phyloP scores from a whole-genome alignment of 495 filamentous ascomycete species.

The Xylaria cubensis region DNA sequence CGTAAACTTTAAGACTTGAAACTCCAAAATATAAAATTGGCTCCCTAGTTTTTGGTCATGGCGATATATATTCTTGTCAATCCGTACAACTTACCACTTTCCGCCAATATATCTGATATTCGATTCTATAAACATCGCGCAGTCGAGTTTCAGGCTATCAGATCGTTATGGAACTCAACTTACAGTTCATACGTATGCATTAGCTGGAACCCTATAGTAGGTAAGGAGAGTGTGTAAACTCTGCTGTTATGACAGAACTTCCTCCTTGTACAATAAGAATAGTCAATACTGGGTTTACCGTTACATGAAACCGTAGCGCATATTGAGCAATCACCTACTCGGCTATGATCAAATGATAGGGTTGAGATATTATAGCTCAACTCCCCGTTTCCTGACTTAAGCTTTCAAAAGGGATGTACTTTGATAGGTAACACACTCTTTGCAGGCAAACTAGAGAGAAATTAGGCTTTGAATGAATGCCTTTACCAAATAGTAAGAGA shows the following conservation, averaged over 20 bases:
- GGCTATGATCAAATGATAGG: neutral
- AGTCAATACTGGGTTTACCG: neutral
- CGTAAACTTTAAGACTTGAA: neutral
- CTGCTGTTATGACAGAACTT: neutral
- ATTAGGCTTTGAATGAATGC: neutral
- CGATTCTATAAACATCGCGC: neutral
- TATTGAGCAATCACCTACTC: neutral
- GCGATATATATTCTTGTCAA: neutral
- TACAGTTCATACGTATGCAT: neutral
- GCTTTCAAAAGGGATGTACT: neutral
- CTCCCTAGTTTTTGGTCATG: neutral
- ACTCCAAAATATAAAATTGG: neutral
- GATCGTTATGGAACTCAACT: neutral
- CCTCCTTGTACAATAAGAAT: neutral
- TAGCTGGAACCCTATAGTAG: neutral
- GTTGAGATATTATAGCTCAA: neutral
- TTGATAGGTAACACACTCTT: neutral
- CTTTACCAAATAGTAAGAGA: neutral
- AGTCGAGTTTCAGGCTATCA: neutral
- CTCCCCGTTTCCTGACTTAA: neutral
- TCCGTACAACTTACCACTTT: neutral
- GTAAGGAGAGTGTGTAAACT: neutral
- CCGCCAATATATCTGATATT: neutral
- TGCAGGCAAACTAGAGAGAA: neutral
- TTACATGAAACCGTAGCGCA: neutral